Percentiles rank a stretch among this genome's conserved stretches.
Evolutionary conservation across 83 land plant species (phyloP).

Genomic region (Thuja plicata): DNA sequence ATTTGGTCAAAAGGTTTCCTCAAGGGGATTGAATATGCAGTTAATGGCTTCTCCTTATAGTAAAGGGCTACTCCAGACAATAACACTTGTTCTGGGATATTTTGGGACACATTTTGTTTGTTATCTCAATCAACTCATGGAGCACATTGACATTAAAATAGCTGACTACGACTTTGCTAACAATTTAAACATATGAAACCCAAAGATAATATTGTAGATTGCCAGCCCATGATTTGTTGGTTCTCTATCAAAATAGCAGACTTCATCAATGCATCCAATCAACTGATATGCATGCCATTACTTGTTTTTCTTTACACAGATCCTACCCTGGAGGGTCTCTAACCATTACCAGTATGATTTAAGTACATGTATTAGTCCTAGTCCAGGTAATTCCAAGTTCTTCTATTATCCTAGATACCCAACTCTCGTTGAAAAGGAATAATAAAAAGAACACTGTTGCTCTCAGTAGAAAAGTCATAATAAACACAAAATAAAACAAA

Average conservation of each 20-base stretch:
- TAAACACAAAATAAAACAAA: too few relatives aligned
- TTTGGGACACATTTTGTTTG: background rate
- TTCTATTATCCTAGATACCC: too few relatives aligned
- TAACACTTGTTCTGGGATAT: background rate
- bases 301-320: too few relatives aligned
- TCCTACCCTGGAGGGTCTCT: too few relatives aligned
- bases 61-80: background rate
- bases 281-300: background rate
- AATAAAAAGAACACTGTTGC: too few relatives aligned
- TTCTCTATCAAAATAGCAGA: background rate
- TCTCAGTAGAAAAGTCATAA: too few relatives aligned
- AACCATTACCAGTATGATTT: too few relatives aligned
- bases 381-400: too few relatives aligned
- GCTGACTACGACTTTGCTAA: background rate
- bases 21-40: background rate
- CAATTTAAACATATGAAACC: background rate
- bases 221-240: background rate
- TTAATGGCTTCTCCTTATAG: background rate
- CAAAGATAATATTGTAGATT: background rate
- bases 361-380: too few relatives aligned
- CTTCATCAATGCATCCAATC: background rate
- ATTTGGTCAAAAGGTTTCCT: background rate
- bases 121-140: too few relatives aligned
- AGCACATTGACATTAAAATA: background rate
- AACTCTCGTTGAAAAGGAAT: too few relatives aligned